Conservation (phyloP, 768 basidiomycete genomes). For the Amanita thiersii region DNA sequence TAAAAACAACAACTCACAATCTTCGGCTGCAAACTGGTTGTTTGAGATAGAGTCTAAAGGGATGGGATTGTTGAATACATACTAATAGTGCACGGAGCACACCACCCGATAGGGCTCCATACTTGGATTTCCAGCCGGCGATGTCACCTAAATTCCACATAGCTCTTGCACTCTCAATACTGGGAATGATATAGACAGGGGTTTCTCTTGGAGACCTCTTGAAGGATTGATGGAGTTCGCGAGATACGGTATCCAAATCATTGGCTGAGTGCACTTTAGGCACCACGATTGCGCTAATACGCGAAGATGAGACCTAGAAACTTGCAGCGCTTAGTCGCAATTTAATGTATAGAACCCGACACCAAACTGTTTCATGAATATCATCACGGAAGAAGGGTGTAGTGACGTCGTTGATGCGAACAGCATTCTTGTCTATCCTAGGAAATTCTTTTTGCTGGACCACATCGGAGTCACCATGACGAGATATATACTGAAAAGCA, state of each 20-base stretch:
- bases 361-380: constrained; percentile 51
- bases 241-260: constrained; percentile 59
- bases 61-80: constrained; percentile 19
- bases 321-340: background rate
- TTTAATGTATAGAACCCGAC: constrained; percentile 3
- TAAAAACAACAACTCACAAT: constrained; percentile 45
- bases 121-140: constrained; percentile 55
- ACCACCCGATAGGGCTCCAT: constrained; percentile 41
- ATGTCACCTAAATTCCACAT: constrained; percentile 64
- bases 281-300: constrained; percentile 63
- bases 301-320: constrained; percentile 22
- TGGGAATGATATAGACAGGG: constrained; percentile 59
- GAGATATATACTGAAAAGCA: constrained; percentile 1
- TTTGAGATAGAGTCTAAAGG: background rate
- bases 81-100: constrained; percentile 59
- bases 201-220: constrained; percentile 16
- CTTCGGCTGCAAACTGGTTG: constrained; percentile 85
- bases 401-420: constrained; percentile 60
- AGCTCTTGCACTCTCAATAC: constrained; percentile 77
- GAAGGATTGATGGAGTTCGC: constrained; percentile 28
- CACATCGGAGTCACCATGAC: background rate
- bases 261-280: constrained; percentile 74
- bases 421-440: constrained; percentile 47
- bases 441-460: constrained; percentile 28
- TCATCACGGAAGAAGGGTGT: constrained; percentile 65